Base-by-base conservation (phyloP, 768 basidiomycete species). In the Agaricus sinodeliciosus region DNA sequence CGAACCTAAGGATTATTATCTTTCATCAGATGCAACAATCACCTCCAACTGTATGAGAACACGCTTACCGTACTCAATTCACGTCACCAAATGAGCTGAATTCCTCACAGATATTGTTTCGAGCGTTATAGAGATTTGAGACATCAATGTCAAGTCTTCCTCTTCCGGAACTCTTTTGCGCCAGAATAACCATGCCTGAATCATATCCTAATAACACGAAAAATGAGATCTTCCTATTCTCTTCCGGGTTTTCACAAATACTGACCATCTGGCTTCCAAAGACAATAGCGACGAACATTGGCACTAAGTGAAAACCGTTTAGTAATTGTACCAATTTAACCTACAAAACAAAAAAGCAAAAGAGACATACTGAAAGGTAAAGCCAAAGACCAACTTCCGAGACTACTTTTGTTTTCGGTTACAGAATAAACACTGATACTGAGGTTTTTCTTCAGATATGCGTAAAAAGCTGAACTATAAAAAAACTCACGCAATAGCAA, bases 181-280 rank as follows among this genome's bases (percentile, higher is more conserved):
- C 51, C 51, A 53, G 26, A 53, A 53, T 22, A 53, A 9, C 51
- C 51, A 53, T 15, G 45, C 51, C 11, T 43, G 51, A 43, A 53
- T 53, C 11, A 46, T 53, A 22, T 53, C 44, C 51, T 53, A 25
- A 18, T 3, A 3, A 22, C 22, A 3, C 22, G 3, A 22, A 22
- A 2, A 15, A 31, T 52, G 15, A 46, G 44, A 36, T 26, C 36
- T 2, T n/a, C 5, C 8, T n/a, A 4, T 15, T 12, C 15, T 27
- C 35, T 19, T 16, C 1, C 18, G 11, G 7, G 15, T 39, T 39
- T 2, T 25, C 4, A 15, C 16, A 13, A 3, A 15, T 40, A 41
- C 44, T 12, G 44, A 53, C 51, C 51, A 1, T 13, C 31, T 53
- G 51, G 12, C 35, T 53, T 9, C 51, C 51, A 15, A 53, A 53